Evolutionary conservation across 495 filamentous ascomycete genomes (phyloP).

Genomic region (Alectoria sarmentosa): DNA sequence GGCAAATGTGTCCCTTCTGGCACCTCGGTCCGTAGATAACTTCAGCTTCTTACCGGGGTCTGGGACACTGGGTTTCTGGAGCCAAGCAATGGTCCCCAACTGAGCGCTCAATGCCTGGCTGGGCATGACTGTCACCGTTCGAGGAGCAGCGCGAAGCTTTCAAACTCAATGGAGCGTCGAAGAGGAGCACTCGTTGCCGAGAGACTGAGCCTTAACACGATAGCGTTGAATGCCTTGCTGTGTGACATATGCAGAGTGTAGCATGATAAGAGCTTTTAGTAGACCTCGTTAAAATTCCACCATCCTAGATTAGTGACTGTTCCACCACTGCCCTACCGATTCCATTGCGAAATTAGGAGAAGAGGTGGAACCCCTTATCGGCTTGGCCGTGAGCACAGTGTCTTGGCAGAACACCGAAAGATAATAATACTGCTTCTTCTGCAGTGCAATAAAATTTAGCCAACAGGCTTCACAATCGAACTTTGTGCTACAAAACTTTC

Average conservation of each 20-base stretch:
- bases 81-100: not conserved
- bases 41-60: not conserved
- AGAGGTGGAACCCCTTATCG: no score
- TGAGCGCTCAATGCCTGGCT: not conserved
- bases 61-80: not conserved
- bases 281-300: no score
- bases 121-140: not conserved
- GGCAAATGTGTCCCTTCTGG: not conserved
- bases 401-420: no score
- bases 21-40: not conserved
- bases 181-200: not conserved
- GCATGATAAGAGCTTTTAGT: not conserved
- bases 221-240: not conserved
- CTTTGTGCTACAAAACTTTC: no score
- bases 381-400: no score
- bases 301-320: no score
- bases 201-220: not conserved
- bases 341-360: no score
- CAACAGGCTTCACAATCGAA: no score
- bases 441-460: no score
- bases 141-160: not conserved
- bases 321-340: no score
- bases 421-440: no score
- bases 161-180: not conserved
- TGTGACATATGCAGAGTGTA: not conserved